These are phyloP conservation scores for Fusarium sp. DNA, from an alignment of 2,329 filamentous ascomycete genomes.

Conservation along the genomic window DNA sequence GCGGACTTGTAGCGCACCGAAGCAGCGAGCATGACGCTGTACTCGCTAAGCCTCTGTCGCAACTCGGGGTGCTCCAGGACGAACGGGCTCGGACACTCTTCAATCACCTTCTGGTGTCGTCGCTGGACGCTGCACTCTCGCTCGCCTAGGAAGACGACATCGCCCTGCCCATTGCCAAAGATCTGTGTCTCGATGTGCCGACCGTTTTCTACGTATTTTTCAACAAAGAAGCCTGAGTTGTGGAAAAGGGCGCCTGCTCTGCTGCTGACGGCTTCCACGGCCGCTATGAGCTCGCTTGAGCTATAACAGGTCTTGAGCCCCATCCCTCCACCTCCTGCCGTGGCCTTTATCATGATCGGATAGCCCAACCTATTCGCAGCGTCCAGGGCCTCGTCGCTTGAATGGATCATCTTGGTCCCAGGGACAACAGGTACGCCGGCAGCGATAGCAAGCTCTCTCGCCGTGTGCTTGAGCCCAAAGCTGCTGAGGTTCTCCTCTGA, in stretches of 20 bases:
- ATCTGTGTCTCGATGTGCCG: slow-evolving; percentile 61
- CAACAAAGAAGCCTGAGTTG: too few relatives aligned
- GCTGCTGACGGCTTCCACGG: too few relatives aligned
- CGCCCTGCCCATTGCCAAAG: slow-evolving; percentile 45
- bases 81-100: slow-evolving; percentile 51
- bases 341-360: slow-evolving; percentile 60
- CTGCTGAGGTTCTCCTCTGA: background rate
- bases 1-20: background rate
- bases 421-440: background rate
- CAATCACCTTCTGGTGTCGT: slow-evolving; percentile 62
- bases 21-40: background rate
- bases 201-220: slow-evolving; percentile 54
- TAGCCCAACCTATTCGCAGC: slow-evolving; percentile 43
- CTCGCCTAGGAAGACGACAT: slow-evolving; percentile 56
- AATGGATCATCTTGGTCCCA: background rate
- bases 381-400: background rate
- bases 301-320: slow-evolving; percentile 52
- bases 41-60: too few relatives aligned
- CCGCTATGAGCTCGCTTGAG: too few relatives aligned
- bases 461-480: background rate
- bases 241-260: too few relatives aligned
- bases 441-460: background rate
- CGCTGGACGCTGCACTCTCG: slow-evolving; percentile 62
- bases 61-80: background rate
- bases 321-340: slow-evolving; percentile 59